Conservation (phyloP, 1,284 basidiomycete species). For the Papiliotrema fonsecae region DNA sequence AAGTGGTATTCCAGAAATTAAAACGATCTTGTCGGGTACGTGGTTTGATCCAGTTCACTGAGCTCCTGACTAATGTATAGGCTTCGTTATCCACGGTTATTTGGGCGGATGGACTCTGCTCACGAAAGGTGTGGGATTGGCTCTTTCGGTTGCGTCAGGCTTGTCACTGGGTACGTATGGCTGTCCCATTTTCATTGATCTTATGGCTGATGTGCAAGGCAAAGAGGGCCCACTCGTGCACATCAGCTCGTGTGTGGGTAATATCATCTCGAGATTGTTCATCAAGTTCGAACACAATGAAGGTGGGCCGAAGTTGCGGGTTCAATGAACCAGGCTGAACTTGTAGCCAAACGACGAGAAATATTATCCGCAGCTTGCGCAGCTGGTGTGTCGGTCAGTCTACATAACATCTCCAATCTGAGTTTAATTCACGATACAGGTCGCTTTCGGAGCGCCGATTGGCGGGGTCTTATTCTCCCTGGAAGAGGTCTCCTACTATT, state of each 20-base stretch:
- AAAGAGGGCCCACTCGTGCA: conserved; percentile 98
- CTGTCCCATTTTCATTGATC: not conserved
- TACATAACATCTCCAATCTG: not conserved
- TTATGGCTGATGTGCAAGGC: conserved; percentile 35
- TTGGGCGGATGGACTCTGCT: conserved; percentile 83
- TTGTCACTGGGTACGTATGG: conserved; percentile 65
- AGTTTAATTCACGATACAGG: conserved; percentile 46
- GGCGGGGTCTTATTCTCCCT: conserved; percentile 88
- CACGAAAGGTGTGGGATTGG: conserved; percentile 85
- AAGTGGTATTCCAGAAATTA: conserved; percentile 94
- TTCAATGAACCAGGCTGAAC: not conserved
- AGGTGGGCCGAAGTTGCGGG: conserved; percentile 51
- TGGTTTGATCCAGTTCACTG: too few species aligned
- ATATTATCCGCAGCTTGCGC: conserved; percentile 88
- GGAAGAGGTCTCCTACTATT: conserved; percentile 93
- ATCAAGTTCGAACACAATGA: conserved; percentile 90
- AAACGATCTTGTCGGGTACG: conserved; percentile 82
- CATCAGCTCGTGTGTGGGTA: conserved; percentile 90
- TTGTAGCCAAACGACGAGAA: conserved; percentile 74
- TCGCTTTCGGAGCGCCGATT: conserved; percentile 85
- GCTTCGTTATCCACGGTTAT: conserved; percentile 96
- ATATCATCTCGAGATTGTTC: conserved; percentile 84
- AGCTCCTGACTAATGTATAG: too few species aligned
- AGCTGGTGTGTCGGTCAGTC: conserved; percentile 47
- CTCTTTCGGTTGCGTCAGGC: conserved; percentile 86